Conservation (phyloP, 108 stramenopile species). For the Skeletonema potamos region DNA sequence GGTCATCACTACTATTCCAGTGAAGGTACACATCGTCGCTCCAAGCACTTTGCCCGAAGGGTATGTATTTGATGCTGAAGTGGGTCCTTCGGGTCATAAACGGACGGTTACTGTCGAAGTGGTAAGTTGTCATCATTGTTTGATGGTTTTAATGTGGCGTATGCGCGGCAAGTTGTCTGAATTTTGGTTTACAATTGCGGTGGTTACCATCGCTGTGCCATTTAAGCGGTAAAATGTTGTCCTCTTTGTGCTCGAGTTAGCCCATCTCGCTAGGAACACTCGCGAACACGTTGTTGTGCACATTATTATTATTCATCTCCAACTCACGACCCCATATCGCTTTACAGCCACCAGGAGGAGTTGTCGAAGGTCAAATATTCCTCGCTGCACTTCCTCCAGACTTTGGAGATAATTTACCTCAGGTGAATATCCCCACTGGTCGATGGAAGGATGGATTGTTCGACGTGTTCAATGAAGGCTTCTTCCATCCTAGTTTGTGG, state of each 20-base stretch:
- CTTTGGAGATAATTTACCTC: slow-evolving; percentile 40
- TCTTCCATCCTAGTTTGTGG: slow-evolving; percentile 67
- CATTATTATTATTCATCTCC: no score
- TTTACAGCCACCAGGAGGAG: slow-evolving; percentile 65
- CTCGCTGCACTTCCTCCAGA: slow-evolving; percentile 56
- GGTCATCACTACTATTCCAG: slow-evolving; percentile 15
- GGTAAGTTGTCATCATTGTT: slow-evolving; percentile 6
- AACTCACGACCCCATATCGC: no score
- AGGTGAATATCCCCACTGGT: slow-evolving; percentile 66
- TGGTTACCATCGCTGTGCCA: not conserved
- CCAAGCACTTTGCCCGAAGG: slow-evolving; percentile 83
- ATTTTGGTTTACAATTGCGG: not conserved
- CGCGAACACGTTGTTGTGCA: no score
- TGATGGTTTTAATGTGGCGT: not conserved
- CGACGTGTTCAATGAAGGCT: slow-evolving; percentile 61
- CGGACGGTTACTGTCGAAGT: slow-evolving; percentile 46
- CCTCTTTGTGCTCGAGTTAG: not conserved
- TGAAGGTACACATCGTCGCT: slow-evolving; percentile 58
- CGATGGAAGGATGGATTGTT: slow-evolving; percentile 81
- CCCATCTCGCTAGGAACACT: not conserved
- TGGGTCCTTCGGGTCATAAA: slow-evolving; percentile 42
- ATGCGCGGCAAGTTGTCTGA: not conserved
- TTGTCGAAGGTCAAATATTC: slow-evolving; percentile 77
- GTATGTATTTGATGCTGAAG: slow-evolving; percentile 79
- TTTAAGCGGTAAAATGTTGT: not conserved